Base-by-base conservation (phyloP, 2,329 filamentous ascomycete genomes). In the Aspergillus proliferans region DNA sequence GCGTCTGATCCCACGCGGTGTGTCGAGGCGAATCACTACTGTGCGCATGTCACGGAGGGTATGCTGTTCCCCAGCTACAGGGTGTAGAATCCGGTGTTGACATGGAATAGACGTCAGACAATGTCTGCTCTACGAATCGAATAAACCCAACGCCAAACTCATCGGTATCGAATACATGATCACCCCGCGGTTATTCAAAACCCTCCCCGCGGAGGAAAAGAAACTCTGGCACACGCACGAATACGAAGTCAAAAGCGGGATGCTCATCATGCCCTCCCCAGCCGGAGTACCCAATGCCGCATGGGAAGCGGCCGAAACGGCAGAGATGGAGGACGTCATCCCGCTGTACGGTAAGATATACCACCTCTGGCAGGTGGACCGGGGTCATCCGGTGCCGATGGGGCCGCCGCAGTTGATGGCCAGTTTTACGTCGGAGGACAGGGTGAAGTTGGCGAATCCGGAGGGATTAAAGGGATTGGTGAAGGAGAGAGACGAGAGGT, bases 111-210 rank as follows among this genome's bases (percentile, higher is more conserved):
- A 93, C 53, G 77, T 94, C 49, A 81, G 89, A 3, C 88, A 95
- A 74, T 94, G 89, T 66, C 80, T 95, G 26, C 79, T 95, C 53
- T 95, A 93, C 71, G 88, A 94, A 68, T 80, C 81, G 0, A 77
- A 84, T 0, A 74, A 76, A 0, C 75, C 80, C 6, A 79, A 81
- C 22, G 88, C 88, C 0, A 80, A 85, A 0, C 78, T 95, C 15
- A 88, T 95, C 52, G 89, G 88, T 7, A 78, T 94, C 58, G 89
- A 95, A 67, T 94, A 94, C 74, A 91, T 93, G 87, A 83, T 95
- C 59, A 84, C 84, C 0, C 79, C 82, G 0, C 72, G 75, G 3
- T 71, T 93, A 0, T 94, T 85, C 71, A 75, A 79, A 34, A 81
- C 79, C 0, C 79, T 95, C 0, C 77, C 81, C 1, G 42, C 69